A percentile compares a stretch with the other conserved stretches of the same genome.
phyloP scores from a whole-genome alignment of 805 yeast genomes.

The Tetrapisispora arboricola region DNA sequence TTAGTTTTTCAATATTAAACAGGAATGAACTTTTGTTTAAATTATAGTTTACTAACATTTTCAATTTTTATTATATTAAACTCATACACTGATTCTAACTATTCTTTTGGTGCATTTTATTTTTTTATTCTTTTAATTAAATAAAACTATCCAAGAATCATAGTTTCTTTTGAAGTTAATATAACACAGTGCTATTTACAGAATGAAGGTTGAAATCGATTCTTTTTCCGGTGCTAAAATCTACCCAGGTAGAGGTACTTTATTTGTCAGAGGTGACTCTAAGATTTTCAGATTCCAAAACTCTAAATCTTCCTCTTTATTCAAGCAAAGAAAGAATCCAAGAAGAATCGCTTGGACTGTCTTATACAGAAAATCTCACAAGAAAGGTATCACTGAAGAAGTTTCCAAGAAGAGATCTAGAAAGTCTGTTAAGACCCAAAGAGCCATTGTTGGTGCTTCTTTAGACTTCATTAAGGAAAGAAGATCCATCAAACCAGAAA shows the following conservation, averaged over 20 bases:
- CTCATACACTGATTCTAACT: too few relatives aligned
- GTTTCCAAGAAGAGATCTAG: conserved; percentile 93
- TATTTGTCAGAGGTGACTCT: conserved; percentile 99
- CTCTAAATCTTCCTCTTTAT: conserved; percentile 94
- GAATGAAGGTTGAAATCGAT: conserved; percentile 98
- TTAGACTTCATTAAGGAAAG: conserved; percentile 96
- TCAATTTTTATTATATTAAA: neutral
- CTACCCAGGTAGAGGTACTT: conserved; percentile 99
- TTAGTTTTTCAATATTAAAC: neutral
- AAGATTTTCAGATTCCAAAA: conserved; percentile 98
- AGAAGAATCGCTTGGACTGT: conserved; percentile 99
- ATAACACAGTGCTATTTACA: too few relatives aligned
- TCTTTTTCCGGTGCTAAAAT: conserved; percentile 98
- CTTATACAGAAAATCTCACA: conserved; percentile 99
- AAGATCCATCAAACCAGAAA: conserved; percentile 92
- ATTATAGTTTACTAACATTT: conserved; percentile 1
- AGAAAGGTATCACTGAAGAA: conserved; percentile 99
- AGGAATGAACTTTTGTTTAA: neutral
- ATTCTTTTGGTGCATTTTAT: too few relatives aligned
- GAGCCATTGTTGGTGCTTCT: conserved; percentile 99
- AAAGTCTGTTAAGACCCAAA: conserved; percentile 96
- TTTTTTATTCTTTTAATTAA: too few relatives aligned
- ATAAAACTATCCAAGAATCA: too few relatives aligned
- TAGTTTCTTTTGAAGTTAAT: too few relatives aligned
- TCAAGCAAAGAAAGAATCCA: conserved; percentile 99